Evolutionary conservation across 2,329 filamentous ascomycete species (phyloP).

Genomic region (Verticillium alfalfae): DNA sequence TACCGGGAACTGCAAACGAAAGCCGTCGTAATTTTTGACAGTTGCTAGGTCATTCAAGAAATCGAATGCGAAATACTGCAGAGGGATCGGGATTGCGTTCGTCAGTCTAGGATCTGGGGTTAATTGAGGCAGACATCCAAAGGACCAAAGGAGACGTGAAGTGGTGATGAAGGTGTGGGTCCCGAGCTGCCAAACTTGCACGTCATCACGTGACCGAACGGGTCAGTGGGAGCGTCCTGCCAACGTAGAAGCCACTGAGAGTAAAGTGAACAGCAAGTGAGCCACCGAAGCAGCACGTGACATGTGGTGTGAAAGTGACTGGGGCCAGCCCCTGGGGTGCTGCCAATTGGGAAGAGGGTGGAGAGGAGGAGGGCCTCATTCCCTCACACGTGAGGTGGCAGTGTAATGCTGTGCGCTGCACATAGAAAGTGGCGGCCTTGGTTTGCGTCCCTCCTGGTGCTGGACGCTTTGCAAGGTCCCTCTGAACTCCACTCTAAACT

Average conservation of each 20-base stretch:
- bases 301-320: no score
- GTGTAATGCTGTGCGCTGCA: no score
- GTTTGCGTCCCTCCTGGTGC: background rate
- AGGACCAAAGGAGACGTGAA: background rate
- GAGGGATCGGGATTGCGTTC: background rate
- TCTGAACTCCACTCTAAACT: background rate
- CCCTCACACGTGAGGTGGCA: no score
- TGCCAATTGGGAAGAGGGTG: no score
- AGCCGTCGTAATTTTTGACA: no score
- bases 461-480: no score
- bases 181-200: conserved; percentile 4
- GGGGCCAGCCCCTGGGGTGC: no score
- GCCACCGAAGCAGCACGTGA: no score
- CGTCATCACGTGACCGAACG: conserved; percentile 6
- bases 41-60: background rate
- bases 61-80: background rate
- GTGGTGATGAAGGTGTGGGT: background rate
- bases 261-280: no score
- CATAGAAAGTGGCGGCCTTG: background rate
- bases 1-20: no score
- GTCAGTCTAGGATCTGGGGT: background rate
- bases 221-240: background rate
- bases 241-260: no score
- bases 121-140: background rate
- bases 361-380: no score